phyloP scores from a whole-genome alignment of 352 stramenopile genomes.

The Pythium biforme region DNA sequence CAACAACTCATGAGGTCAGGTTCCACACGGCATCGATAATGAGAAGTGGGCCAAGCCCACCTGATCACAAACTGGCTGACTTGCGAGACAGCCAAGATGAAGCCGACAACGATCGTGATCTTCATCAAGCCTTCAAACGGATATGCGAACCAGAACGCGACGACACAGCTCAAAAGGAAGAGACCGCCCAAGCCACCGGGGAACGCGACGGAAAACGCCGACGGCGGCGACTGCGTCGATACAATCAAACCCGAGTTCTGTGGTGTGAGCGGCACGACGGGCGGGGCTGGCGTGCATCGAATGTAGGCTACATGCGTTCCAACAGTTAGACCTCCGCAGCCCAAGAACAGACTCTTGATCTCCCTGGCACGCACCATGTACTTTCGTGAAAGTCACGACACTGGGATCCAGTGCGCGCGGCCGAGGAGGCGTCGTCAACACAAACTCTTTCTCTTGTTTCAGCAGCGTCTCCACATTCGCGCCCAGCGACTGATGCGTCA shows the following conservation, averaged over 20 bases:
- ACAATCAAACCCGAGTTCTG: constrained; percentile 35
- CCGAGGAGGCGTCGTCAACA: constrained; percentile 49
- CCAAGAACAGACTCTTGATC: neutral
- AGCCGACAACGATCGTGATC: constrained; percentile 81
- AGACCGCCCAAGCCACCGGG: constrained; percentile 61
- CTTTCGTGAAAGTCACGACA: constrained; percentile 54
- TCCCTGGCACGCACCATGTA: constrained; percentile 38
- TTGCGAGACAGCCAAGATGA: constrained; percentile 75
- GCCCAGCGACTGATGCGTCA: constrained; percentile 52
- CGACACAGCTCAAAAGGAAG: constrained; percentile 72
- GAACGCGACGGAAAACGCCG: constrained; percentile 65
- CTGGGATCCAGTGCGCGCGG: constrained; percentile 49
- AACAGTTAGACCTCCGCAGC: neutral
- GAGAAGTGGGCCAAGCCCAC: constrained; percentile 36
- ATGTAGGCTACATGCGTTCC: constrained; percentile 15
- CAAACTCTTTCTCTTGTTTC: constrained; percentile 49
- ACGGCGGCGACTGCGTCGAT: constrained; percentile 27
- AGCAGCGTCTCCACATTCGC: constrained; percentile 37
- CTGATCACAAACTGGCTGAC: constrained; percentile 63
- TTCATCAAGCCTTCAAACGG: constrained; percentile 85
- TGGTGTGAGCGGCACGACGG: constrained; percentile 31
- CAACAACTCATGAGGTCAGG: neutral
- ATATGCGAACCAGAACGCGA: constrained; percentile 69
- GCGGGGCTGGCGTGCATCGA: constrained; percentile 39
- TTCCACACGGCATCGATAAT: neutral